Evolutionary conservation across 148 eudicot species (phyloP), one percentile per base, ranked within the genome.

Genomic region (Vaccinium darrowii): DNA sequence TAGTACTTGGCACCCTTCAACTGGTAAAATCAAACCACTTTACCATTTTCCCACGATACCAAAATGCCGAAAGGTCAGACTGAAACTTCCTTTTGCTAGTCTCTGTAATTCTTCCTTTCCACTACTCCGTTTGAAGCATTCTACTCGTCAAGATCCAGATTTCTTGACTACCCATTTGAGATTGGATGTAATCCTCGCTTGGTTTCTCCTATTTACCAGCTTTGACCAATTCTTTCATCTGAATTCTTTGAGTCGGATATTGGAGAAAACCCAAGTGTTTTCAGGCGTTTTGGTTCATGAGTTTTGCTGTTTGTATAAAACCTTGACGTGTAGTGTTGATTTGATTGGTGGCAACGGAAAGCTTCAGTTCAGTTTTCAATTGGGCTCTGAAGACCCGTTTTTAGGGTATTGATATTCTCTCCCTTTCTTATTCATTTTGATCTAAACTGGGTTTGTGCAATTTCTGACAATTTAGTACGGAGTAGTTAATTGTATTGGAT

Each of bases 371-470:
- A 71, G 16, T 23, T 53, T 65, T 82, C 78, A 71, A 27, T 30
- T 14, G 13, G 27, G 5, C 69, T 53, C 79, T 36, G 85, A 43
- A 56, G 85, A 36, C 14, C 12, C n/a, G 2, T 8, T 85, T 85
- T 25, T 83, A 74, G 84, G 87, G 74, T 81, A 39, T 19, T 23
- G 65, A 23, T 51, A 5, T 80, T 74, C 18, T 69, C 56, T 63
- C 81, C 65, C 67, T 80, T 30, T 21, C 69, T 80, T 18, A 71
- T 85, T 36, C 71, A 53, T 9, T 43, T 12, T 67, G 51, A 74
- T 33, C 62, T 49, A 25, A 33, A 50, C 54, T 74, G 53, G 71
- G 8, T 27, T 53, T 13, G 36, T 74, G n/a, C 14, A 14, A 19
- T 54, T 74, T 83, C 8, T 71, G 80, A 56, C 30, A 53, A 74